phyloP scores from a whole-genome alignment of 768 basidiomycete species.

The Ramaria sp. region DNA sequence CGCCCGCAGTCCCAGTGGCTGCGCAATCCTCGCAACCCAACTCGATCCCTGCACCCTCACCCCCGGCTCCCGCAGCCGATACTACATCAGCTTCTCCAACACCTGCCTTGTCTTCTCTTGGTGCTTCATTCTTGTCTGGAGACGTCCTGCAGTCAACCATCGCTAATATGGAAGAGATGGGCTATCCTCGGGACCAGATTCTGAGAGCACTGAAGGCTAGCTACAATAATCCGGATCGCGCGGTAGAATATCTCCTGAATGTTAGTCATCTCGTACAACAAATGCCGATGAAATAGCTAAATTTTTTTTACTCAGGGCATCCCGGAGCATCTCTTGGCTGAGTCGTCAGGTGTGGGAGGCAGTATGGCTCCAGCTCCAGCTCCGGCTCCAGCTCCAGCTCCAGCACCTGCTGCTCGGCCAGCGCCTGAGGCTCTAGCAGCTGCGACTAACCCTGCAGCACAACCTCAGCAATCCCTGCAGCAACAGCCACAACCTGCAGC shows the following conservation, averaged over 20 bases:
- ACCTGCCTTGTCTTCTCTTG: constrained; percentile 25
- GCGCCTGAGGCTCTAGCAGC: no score
- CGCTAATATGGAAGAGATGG: constrained; percentile 86
- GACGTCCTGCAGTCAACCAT: constrained; percentile 66
- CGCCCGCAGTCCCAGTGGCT: constrained; percentile 23
- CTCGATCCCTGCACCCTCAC: constrained; percentile 24
- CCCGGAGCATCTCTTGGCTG: constrained; percentile 54
- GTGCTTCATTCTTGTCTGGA: constrained; percentile 69
- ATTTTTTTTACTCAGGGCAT: constrained; percentile 51
- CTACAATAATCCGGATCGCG: constrained; percentile 95
- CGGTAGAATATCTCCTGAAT: constrained; percentile 95
- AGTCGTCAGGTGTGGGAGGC: constrained; percentile 18
- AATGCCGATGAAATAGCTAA: constrained; percentile 9
- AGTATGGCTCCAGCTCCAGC: constrained; percentile 24
- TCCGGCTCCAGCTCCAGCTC: constrained; percentile 24
- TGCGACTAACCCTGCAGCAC: constrained; percentile 28
- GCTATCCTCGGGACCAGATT: constrained; percentile 80
- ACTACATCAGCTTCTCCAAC: constrained; percentile 16
- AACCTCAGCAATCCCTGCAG: constrained; percentile 15
- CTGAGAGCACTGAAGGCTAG: constrained; percentile 80
- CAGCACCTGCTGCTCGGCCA: constrained; percentile 17
- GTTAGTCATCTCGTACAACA: constrained; percentile 34
- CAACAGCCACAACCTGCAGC: neutral
- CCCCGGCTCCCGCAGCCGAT: constrained; percentile 24
- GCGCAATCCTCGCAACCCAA: constrained; percentile 19